Conservation (phyloP, 371 early-diverging fungal species). For the Mucor irregularis region DNA sequence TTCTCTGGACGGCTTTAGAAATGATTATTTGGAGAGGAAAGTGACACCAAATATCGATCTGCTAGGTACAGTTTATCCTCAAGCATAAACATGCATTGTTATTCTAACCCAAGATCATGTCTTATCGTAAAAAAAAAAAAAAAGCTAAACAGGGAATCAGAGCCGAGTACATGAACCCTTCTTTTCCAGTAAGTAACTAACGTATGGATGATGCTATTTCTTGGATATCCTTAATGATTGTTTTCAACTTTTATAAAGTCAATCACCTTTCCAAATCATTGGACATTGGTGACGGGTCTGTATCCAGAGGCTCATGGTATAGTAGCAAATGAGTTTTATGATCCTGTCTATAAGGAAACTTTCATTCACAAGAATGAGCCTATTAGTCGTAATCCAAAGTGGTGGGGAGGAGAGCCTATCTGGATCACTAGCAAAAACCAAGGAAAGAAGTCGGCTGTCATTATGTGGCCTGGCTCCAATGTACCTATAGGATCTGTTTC, state of each 20-base stretch:
- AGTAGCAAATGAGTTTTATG: constrained; percentile 87
- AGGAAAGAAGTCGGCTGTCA: constrained; percentile 63
- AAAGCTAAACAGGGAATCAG: constrained; percentile 45
- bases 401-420: constrained; percentile 92
- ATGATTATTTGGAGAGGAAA: constrained; percentile 76
- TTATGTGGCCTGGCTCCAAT: constrained; percentile 90
- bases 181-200: constrained; percentile 63
- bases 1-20: constrained; percentile 86
- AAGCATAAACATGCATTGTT: too few species aligned
- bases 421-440: constrained; percentile 83
- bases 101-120: too few species aligned
- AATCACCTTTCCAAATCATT: constrained; percentile 94
- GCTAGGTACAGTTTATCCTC: constrained; percentile 44
- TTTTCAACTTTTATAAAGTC: constrained; percentile 25
- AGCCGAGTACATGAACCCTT: constrained; percentile 73
- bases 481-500: constrained; percentile 47
- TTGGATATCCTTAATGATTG: neutral
- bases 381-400: constrained; percentile 57
- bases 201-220: neutral
- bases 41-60: constrained; percentile 67
- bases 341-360: constrained; percentile 65
- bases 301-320: constrained; percentile 93
- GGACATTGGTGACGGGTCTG: constrained; percentile 87
- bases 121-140: neutral
- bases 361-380: constrained; percentile 71